These are phyloP conservation scores for Fusarium sp. DNA, from an alignment of 2,329 filamentous ascomycete species.

Conservation along the genomic window DNA sequence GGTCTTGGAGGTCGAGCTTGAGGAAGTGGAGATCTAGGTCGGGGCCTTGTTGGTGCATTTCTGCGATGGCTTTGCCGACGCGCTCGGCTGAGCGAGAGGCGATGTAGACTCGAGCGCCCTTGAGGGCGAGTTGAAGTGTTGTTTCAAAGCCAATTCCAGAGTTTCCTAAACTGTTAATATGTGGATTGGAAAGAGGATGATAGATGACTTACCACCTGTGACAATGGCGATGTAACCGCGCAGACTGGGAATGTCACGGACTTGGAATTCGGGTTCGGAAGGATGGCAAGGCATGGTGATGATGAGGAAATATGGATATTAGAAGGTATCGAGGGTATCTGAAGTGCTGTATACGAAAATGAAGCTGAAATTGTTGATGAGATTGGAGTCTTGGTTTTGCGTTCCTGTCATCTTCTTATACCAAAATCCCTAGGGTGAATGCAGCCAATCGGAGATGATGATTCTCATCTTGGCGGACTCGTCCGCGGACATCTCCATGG, in stretches of 20 bases:
- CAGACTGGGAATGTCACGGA: slow-evolving; percentile 36
- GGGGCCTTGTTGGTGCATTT: slow-evolving; percentile 20
- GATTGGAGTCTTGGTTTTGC: not conserved
- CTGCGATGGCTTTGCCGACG: slow-evolving; percentile 33
- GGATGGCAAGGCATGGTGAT: slow-evolving; percentile 21
- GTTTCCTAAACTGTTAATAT: slow-evolving; percentile 10
- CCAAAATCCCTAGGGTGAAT: not conserved
- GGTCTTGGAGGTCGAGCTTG: slow-evolving; percentile 38
- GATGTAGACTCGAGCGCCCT: slow-evolving; percentile 38
- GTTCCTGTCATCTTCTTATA: slow-evolving; percentile 20
- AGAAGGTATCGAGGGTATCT: not conserved
- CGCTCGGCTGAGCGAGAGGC: slow-evolving; percentile 37
- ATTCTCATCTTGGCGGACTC: not conserved
- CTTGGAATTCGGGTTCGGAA: slow-evolving; percentile 20
- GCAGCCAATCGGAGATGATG: slow-evolving; percentile 12
- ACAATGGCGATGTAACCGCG: slow-evolving; percentile 39
- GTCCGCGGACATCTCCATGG: slow-evolving; percentile 37
- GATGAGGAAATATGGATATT: not conserved
- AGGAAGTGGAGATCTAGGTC: slow-evolving; percentile 39
- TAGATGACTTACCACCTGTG: slow-evolving; percentile 30
- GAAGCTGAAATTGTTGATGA: not conserved
- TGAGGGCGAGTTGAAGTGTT: slow-evolving; percentile 33
- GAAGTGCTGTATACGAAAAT: fast-evolving
- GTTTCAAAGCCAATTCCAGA: slow-evolving; percentile 42
- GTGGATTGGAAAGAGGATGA: fast-evolving